Percentiles rank a stretch among this genome's conserved stretches.
These are phyloP conservation scores for Ocimum tenuiflorum DNA, from an alignment of 257 asterid species.

Conservation along the genomic window DNA sequence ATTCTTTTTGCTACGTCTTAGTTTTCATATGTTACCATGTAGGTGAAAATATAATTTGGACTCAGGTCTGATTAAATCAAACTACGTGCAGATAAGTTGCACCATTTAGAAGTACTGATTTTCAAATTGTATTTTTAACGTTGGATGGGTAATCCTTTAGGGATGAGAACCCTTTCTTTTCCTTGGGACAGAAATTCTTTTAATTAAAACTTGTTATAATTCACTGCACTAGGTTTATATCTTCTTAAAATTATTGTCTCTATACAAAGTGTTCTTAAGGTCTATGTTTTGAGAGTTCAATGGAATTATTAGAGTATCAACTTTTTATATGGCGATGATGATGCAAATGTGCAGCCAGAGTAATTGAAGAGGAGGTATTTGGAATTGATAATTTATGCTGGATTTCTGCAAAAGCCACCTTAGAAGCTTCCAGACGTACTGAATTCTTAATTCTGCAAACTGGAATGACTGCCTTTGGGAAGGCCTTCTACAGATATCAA, in stretches of 20 bases:
- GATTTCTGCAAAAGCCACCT: slow-evolving; percentile 85
- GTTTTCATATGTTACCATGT: not conserved
- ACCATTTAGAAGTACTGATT: not conserved
- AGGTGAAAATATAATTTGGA: not conserved
- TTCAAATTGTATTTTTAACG: not conserved
- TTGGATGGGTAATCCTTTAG: not conserved
- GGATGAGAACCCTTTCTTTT: not conserved
- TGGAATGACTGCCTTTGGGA: slow-evolving; percentile 97
- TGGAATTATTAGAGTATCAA: not conserved
- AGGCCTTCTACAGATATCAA: slow-evolving; percentile 71
- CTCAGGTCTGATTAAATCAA: not conserved
- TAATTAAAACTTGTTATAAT: not conserved
- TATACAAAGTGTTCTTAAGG: not conserved
- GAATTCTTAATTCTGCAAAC: slow-evolving; percentile 82
- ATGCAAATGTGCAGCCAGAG: slow-evolving; percentile 65
- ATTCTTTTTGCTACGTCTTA: not conserved
- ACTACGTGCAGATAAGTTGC: not conserved
- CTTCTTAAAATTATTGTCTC: no score
- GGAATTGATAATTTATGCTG: slow-evolving; percentile 87
- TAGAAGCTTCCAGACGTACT: slow-evolving; percentile 79
- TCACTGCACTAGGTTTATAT: not conserved
- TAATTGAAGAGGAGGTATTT: slow-evolving; percentile 92
- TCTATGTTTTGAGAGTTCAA: slow-evolving; percentile 1
- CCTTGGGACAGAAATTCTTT: not conserved
- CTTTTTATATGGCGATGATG: slow-evolving; percentile 20